These are phyloP conservation scores for Amanita pseudoporphyria DNA, from an alignment of 768 basidiomycete species.

Conservation along the genomic window DNA sequence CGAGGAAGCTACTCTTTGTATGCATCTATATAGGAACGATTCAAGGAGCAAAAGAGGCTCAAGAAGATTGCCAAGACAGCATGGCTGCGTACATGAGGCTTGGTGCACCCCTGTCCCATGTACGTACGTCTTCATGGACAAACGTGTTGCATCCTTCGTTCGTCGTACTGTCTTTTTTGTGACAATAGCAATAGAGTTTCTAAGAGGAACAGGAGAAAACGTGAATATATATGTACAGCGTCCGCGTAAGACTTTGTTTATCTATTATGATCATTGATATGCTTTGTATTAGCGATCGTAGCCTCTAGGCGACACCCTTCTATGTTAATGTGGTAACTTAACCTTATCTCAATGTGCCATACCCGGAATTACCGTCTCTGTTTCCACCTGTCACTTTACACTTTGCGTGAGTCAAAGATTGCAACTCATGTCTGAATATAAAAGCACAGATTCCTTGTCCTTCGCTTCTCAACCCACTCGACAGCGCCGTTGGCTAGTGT, in stretches of 20 bases:
- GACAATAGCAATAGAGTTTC: not conserved
- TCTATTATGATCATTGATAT: no score
- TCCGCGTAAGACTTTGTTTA: no score
- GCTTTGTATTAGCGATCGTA: no score
- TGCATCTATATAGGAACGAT: slow-evolving; percentile 50
- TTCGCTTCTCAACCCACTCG: slow-evolving; percentile 2
- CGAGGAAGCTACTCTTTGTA: slow-evolving; percentile 2
- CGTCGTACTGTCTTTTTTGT: not conserved
- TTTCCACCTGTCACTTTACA: not conserved
- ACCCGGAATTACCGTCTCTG: not conserved
- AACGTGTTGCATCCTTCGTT: not conserved
- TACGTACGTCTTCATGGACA: not conserved
- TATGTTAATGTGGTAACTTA: no score
- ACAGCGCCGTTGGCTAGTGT: not conserved
- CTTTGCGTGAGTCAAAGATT: not conserved
- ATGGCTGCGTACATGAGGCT: slow-evolving; percentile 60
- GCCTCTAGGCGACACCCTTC: no score
- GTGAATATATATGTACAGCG: not conserved
- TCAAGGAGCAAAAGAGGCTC: slow-evolving; percentile 69
- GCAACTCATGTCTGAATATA: not conserved
- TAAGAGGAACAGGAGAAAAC: not conserved
- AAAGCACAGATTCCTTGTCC: not conserved
- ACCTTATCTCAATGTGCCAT: no score
- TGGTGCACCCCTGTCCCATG: not conserved
- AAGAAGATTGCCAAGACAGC: slow-evolving; percentile 88